phyloP scores from a whole-genome alignment of 2,329 filamentous ascomycete genomes.

The Ploettnerulaceae sp. region DNA sequence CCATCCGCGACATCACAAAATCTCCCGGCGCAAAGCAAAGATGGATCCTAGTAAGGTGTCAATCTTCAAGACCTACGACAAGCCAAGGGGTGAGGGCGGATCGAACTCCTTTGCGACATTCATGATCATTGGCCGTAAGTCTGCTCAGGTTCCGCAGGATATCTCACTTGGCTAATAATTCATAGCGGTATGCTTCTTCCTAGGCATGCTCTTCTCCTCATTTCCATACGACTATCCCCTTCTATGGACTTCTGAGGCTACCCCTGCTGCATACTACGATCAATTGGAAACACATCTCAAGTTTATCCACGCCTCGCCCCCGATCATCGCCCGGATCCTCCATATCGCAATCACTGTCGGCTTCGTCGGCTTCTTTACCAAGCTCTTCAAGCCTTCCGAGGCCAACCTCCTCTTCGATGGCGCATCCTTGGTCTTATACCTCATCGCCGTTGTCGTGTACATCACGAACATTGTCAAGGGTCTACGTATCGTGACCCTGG shows the following conservation, averaged over 20 bases:
- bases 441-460: conserved; percentile 88
- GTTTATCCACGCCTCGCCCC: conserved; percentile 86
- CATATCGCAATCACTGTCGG: conserved; percentile 89
- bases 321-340: conserved; percentile 86
- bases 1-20: neutral
- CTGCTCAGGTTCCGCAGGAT: too few relatives aligned
- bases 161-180: conserved; percentile 13
- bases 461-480: conserved; percentile 96
- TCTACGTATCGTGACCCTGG: conserved; percentile 73
- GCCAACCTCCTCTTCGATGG: conserved; percentile 93
- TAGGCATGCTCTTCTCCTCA: conserved; percentile 92
- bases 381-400: conserved; percentile 91
- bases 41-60: conserved; percentile 33
- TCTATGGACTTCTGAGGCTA: conserved; percentile 67
- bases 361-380: conserved; percentile 82
- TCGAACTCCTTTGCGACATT: conserved; percentile 85
- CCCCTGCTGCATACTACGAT: conserved; percentile 67
- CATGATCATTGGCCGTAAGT: conserved; percentile 89
- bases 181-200: conserved; percentile 88
- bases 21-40: conserved; percentile 1
- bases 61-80: conserved; percentile 34
- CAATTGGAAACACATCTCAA: conserved; percentile 85
- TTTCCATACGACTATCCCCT: conserved; percentile 95
- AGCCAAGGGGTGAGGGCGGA: conserved; percentile 35
- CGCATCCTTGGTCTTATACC: conserved; percentile 65